Evolutionary conservation across 371 early-diverging fungal species (phyloP).

Genomic region (Catenaria anguillulae): DNA sequence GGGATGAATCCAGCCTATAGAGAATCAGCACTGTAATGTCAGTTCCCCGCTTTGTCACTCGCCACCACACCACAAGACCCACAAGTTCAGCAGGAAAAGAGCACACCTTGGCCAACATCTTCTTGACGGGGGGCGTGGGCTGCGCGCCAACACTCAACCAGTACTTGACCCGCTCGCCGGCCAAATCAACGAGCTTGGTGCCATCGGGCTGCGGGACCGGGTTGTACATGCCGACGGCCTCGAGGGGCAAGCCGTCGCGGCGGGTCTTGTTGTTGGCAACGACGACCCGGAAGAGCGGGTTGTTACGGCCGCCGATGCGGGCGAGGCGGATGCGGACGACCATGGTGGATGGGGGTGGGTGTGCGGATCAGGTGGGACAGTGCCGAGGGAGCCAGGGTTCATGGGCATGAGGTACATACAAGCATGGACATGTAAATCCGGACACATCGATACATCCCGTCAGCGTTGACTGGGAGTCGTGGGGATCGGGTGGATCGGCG

Average conservation of each 20-base stretch:
- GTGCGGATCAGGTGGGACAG: too few relatives aligned
- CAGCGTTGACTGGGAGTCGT: too few relatives aligned
- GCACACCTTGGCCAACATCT: slow-evolving; percentile 70
- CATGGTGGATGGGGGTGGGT: slow-evolving; percentile 14
- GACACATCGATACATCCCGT: too few relatives aligned
- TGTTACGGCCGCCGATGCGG: slow-evolving; percentile 69
- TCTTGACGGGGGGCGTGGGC: slow-evolving; percentile 71
- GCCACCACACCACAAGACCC: too few relatives aligned
- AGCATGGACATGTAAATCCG: too few relatives aligned
- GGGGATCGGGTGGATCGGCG: too few relatives aligned
- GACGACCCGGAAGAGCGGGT: slow-evolving; percentile 89
- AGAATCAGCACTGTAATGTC: too few relatives aligned
- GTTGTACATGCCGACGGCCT: slow-evolving; percentile 80
- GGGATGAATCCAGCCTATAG: neutral
- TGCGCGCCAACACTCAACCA: slow-evolving; percentile 94
- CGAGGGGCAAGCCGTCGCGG: slow-evolving; percentile 78
- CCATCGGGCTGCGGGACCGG: slow-evolving; percentile 55
- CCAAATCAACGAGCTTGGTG: slow-evolving; percentile 66
- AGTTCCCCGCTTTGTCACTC: too few relatives aligned
- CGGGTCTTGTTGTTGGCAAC: slow-evolving; percentile 65
- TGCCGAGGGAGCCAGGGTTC: too few relatives aligned
- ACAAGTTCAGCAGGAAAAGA: neutral
- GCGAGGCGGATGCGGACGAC: slow-evolving; percentile 61
- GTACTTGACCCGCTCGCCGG: slow-evolving; percentile 81
- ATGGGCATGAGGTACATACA: too few relatives aligned